Conservation (phyloP, 2,329 filamentous ascomycete genomes). For the Phoma sp. region DNA sequence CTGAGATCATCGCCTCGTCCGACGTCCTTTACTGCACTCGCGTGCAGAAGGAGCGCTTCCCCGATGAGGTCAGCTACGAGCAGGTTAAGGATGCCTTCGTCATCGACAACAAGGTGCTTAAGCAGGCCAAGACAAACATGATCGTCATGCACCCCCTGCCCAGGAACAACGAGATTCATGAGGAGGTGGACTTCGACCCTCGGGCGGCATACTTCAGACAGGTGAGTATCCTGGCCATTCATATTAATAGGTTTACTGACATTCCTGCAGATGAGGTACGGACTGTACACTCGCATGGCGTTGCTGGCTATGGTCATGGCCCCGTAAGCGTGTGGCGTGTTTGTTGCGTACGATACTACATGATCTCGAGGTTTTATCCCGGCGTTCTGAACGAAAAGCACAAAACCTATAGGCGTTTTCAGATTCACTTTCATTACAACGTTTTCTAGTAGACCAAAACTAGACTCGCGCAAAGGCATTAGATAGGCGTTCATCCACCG, state of each 20-base stretch:
- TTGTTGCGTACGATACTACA: slow-evolving; percentile 12
- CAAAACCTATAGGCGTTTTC: slow-evolving; percentile 15
- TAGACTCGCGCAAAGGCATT: slow-evolving; percentile 25
- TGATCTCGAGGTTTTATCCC: background rate
- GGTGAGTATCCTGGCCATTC: slow-evolving; percentile 63
- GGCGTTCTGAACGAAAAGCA: slow-evolving; percentile 22
- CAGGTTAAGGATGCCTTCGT: slow-evolving; percentile 85
- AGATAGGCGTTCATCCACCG: slow-evolving; percentile 24
- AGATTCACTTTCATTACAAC: background rate
- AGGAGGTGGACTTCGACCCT: slow-evolving; percentile 98
- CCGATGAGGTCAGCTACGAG: slow-evolving; percentile 81
- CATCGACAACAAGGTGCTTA: slow-evolving; percentile 87
- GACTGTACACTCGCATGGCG: slow-evolving; percentile 97
- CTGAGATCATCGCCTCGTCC: slow-evolving; percentile 82
- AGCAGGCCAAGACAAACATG: slow-evolving; percentile 90
- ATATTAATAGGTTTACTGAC: slow-evolving; percentile 49
- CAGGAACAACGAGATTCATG: slow-evolving; percentile 88
- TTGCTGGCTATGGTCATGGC: slow-evolving; percentile 91
- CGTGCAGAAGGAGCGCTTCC: slow-evolving; percentile 95
- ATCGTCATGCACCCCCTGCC: slow-evolving; percentile 95
- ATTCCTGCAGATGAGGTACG: slow-evolving; percentile 83
- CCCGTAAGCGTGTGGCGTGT: slow-evolving; percentile 38
- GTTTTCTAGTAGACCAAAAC: slow-evolving; percentile 17
- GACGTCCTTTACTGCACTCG: slow-evolving; percentile 98
- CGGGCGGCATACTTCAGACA: slow-evolving; percentile 98